Base-by-base conservation (phyloP, 345 rosid species). In the Diplotaxis tenuifolia region DNA sequence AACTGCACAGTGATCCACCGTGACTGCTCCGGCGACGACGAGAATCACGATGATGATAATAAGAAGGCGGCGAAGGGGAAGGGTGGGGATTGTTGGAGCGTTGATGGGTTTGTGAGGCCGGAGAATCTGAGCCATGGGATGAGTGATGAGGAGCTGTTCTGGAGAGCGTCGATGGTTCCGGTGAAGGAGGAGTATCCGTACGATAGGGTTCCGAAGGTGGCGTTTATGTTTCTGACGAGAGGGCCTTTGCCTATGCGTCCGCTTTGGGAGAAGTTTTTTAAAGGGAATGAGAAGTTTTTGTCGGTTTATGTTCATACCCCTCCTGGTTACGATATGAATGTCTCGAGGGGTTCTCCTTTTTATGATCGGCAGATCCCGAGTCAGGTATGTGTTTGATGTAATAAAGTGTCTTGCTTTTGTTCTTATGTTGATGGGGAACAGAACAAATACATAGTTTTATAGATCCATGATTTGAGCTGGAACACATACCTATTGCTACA, bases 131-230 rank as follows among this genome's bases (percentile, higher is more conserved):
- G 73, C 12, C 92, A 91, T 59, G 23, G 56, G 0, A 83, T 93
- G 92, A 70, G 64, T 4, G 98, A 93, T 25, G 79, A 80, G 0
- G 87, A 88, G 86, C 70, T 93, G 22, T 86, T 89, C 16, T 93
- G 97, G 98, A 86, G 94, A 78, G 94, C 94, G 22, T 93, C 98
- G 1, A 77, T 89, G 94, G 70, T 82, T 66, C 98, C 98, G 2
- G 77, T 66, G n/a, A 91, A 84, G 74, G 78, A 78, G 0, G 89
- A 69, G 47, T 86, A 78, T 80, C 98, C 98, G 6, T 91, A 78
- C 72, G 56, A 67, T 7, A 79, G 96, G 42, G 85, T 85, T 40
- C 94, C 90, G 5, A 93, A 88, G 52, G 83, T 93, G 67, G 97
- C 97, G 1, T 93, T 93, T 71, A 82, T 93, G 97, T 93, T 93